phyloP scores from a whole-genome alignment of 805 yeast genomes.

The Saccharomycopsis guyanensis region DNA sequence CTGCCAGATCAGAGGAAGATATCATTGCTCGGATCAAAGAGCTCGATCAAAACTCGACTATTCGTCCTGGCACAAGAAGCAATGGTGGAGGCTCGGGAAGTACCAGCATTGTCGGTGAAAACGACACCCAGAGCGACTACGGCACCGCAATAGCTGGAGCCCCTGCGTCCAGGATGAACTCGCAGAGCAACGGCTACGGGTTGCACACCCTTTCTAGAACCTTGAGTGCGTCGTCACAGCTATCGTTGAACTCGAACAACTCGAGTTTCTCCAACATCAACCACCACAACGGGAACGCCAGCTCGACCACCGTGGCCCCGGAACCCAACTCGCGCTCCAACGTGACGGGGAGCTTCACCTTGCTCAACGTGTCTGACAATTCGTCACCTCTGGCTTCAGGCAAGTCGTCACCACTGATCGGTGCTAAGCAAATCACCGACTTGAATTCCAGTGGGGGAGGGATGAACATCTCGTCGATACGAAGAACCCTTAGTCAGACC shows the following conservation, averaged over 20 bases:
- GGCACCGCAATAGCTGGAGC: not conserved
- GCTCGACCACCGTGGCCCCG: not conserved
- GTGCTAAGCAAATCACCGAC: constrained; percentile 4
- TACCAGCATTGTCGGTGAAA: constrained; percentile 7
- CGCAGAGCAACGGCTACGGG: constrained; percentile 6
- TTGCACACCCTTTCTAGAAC: constrained; percentile 19
- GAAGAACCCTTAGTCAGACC: constrained; percentile 12
- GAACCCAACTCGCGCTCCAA: not conserved
- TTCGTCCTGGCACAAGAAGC: not conserved
- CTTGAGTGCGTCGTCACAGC: constrained; percentile 16
- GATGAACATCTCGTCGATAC: constrained; percentile 11
- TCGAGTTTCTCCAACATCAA: constrained; percentile 14
- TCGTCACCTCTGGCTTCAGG: constrained; percentile 14
- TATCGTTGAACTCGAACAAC: constrained; percentile 11
- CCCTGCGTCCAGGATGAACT: not conserved
- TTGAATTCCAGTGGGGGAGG: constrained; percentile 1
- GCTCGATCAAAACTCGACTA: constrained; percentile 26
- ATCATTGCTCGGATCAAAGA: constrained; percentile 55
- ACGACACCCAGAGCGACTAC: not conserved
- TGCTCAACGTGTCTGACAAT: not conserved
- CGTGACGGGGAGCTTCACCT: constrained; percentile 2
- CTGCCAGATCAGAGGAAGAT: constrained; percentile 67
- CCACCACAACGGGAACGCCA: constrained; percentile 2
- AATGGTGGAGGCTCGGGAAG: not conserved
- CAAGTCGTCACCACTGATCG: constrained; percentile 11